phyloP scores from a whole-genome alignment of 306 rosid species.

The Dryas octopetala region DNA sequence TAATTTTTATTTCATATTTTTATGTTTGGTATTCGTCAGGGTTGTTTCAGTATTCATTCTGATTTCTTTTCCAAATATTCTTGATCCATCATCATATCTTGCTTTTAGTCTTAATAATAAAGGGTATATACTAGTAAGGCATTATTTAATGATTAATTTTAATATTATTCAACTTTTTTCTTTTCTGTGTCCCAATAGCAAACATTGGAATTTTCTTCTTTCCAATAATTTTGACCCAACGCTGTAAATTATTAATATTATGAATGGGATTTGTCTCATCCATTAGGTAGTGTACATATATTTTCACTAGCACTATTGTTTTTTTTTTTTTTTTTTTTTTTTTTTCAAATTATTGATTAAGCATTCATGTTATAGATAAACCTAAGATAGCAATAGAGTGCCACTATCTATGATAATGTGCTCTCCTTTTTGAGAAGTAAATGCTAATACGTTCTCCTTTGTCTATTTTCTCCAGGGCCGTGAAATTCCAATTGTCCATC shows the following conservation, averaged over 20 bases:
- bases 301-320: background rate
- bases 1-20: background rate
- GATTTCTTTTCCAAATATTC: background rate
- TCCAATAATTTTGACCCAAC: background rate
- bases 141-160: background rate
- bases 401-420: constrained; percentile 2
- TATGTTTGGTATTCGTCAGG: background rate
- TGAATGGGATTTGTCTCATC: background rate
- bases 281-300: background rate
- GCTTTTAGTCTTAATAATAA: background rate
- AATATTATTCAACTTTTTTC: background rate
- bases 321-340: background rate
- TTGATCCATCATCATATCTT: background rate
- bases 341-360: background rate
- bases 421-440: constrained; percentile 14
- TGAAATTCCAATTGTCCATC: constrained; percentile 96
- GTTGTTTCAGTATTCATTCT: background rate
- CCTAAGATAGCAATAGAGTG: background rate
- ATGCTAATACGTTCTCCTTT: background rate
- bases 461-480: constrained; percentile 59
- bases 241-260: background rate
- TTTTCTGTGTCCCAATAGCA: background rate
- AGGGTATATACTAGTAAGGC: background rate
- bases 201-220: background rate
- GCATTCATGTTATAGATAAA: background rate